Base-by-base conservation (phyloP, 2,329 filamentous ascomycete genomes). In the Fusarium pininemorale region DNA sequence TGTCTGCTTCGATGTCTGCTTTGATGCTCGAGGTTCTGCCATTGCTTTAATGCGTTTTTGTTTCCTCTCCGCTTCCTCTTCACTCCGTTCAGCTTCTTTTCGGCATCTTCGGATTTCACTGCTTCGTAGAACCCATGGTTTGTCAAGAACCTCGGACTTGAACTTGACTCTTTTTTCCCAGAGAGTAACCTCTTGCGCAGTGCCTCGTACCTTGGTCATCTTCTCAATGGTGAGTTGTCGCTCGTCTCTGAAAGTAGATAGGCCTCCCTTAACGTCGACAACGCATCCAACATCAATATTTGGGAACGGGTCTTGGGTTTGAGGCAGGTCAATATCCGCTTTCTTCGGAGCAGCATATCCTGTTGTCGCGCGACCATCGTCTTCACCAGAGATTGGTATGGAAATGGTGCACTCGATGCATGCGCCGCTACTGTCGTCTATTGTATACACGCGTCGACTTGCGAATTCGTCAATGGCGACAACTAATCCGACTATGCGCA, bases 401-500 rank as follows among this genome's bases (percentile, higher is more conserved):
- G 66, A 30, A 18, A 79, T 42, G n/a, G 75, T 59, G 26, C 79
- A 81, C 42, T 91, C 87, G 28, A 92, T 87, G 65, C 87, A 90
- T 30, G 81, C 81, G 20, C 90, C 90, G 72, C 88, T 91, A 79
- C 90, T 89, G 80, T 93, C 91, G 75, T 93, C 91, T n/a, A 93
- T 80, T 5, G 87, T 90, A 75, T 87, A 90, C 45, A 88, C 82
- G 50, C 83, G 84, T 41, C 83, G 83, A 41, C 81, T 82, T 41
- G 77, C 71, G 63, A 84, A 87, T 28, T 90, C 85, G 72, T 90
- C 87, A 41, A 90, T 82, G 18, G 88, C 89, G 63, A 95, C 90
- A 28, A 96, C 87, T 14, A 94, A 82, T 37, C 94, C 94, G 13
- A 90, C 87, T 38, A 95, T 81, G 70, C 91, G 90, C 60, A 93